Base-by-base conservation (phyloP, 2,329 filamentous ascomycete genomes). In the Epicoccum sorghinum region DNA sequence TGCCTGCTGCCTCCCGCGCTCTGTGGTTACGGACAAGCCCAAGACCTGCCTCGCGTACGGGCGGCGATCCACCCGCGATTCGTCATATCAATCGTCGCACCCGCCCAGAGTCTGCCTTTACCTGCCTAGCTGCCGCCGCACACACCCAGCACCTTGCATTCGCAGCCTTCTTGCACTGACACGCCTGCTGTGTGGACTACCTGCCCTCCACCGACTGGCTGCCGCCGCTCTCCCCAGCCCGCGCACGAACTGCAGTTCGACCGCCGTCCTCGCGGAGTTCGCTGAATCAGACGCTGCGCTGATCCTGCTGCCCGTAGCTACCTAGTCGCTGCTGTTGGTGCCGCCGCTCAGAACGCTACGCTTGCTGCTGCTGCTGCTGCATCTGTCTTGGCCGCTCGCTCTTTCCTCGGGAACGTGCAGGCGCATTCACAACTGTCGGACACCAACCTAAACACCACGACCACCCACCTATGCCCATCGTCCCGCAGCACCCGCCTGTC, bases 391-490 rank as follows among this genome's bases (percentile, higher is more conserved):
- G 55, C 55, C 29, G 55, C 51, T 49, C 48, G 43, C 39, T 49
- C 52, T 51, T 58, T 51, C 42, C 45, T 49, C 43, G 45, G 52
- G 46, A 54, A 45, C 52, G 52, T 55, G 52, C 52, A 49, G 51
- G 46, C 52, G 52, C 52, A 49, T 55, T 45, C 46, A 49, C 52
- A 37, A 42, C 52, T 18, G 18, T 18, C 18, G 18, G 36, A 55
- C 52, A 40, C 45, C 52, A 45, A 55, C 52, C 46, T 41, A 45
- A 55, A 49, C 52, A 55, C 52, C 52, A 55, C 50, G 29, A 52
- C 55, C 52, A 54, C 58, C 58, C 45, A 48, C 53, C 44, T 61
- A 69, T 68, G 67, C 62, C 57, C 58, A 55, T 44, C 47, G 47
- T 53, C 55, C 58, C 58, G 59, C 59, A 58, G 55, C 62, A 52